These are phyloP conservation scores for Ceraceosorus guamensis DNA, from an alignment of 1,284 basidiomycete species.

Conservation along the genomic window DNA sequence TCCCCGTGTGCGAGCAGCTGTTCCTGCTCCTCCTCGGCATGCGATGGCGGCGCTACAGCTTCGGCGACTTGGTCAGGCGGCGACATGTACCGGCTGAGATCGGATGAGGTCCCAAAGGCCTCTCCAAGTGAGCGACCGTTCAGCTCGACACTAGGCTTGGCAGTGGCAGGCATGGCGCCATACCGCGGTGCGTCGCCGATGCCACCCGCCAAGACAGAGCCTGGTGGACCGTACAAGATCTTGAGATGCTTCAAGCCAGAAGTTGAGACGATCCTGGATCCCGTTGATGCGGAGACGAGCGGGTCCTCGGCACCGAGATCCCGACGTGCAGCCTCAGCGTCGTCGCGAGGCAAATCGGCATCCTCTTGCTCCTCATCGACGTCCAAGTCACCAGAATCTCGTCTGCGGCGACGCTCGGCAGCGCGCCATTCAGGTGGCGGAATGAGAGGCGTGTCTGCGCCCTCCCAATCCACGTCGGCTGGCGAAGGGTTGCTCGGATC, in stretches of 20 bases:
- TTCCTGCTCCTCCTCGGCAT: not conserved
- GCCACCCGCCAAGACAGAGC: slow-evolving; percentile 5
- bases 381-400: not conserved
- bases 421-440: no score
- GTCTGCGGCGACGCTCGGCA: no score
- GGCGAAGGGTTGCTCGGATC: no score
- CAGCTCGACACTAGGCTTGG: no score
- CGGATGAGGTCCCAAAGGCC: no score
- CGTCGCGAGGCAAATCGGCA: slow-evolving; percentile 5
- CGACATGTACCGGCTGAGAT: not conserved
- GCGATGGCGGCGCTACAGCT: not conserved
- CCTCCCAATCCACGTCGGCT: no score
- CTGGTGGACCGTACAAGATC: not conserved
- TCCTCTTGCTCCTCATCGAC: slow-evolving; percentile 15
- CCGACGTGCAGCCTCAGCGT: not conserved
- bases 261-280: no score
- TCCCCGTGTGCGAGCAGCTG: not conserved
- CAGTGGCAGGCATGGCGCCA: slow-evolving; percentile 17
- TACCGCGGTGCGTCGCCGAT: slow-evolving; percentile 26
- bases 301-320: no score
- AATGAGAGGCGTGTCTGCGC: no score
- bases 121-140: no score
- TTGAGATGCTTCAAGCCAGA: not conserved
- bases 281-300: no score
- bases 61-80: not conserved